Evolutionary conservation across 208 protist genomes (phyloP), one percentile per base, ranked within the genome.

Genomic region (Crithidia bombi): DNA sequence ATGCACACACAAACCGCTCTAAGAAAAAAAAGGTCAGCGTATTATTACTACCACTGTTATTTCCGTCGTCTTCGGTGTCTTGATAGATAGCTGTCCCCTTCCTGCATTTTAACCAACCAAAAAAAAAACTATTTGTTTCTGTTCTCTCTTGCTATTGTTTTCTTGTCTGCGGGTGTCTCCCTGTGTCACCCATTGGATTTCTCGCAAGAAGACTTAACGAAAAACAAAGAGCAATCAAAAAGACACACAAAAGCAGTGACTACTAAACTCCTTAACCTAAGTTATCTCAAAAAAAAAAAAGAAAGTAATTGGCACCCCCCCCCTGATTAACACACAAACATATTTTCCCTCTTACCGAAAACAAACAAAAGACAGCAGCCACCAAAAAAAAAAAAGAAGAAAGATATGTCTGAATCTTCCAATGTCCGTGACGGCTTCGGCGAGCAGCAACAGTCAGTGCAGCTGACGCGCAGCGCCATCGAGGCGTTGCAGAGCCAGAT

Each of bases 401-500:
- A 26, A 58, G 23, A 43, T 59, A 75, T 75, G 70, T 55, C 70
- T 23, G 70, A 75, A n/a, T 36, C 61, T 14, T 21, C 62, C 6
- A 46, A 50, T 35, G 17, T 35, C 30, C 62, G 52, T 38, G 70
- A 69, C 12, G 44, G 35, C 39, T 75, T 75, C 25, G 64, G 70
- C 32, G 70, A 65, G 43, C 56, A 69, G 51, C 69, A 75, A 55
- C 51, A 75, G 43, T 39, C 41, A 0, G 19, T 61, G n/a, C 69
- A 67, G 39, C 17, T 69, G 49, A 32, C 36, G 14, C 70, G 47
- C 35, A 52, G 54, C 39, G 26, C 30, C 12, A 47, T 83, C 28
- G 78, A 79, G 21, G 56, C 47, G 10, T 65, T 83, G 44, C 63
- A 76, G 46, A 68, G 35, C 47, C 72, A 82, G 10, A 59, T 79